Conservation (phyloP, 345 rosid genomes). For the Citropsis articulata region DNA sequence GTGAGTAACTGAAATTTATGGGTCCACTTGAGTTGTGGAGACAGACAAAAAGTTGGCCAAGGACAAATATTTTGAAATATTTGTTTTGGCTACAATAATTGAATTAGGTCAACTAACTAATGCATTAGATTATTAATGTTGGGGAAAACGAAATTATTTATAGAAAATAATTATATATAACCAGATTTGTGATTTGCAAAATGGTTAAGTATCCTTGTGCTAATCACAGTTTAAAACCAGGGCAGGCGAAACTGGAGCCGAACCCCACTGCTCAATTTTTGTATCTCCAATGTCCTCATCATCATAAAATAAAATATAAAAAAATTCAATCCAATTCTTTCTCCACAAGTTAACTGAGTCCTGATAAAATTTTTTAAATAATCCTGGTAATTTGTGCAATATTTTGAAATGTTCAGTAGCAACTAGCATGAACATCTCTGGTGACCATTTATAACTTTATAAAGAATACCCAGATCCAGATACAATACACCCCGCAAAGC, state of each 20-base stretch:
- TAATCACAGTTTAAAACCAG: not conserved
- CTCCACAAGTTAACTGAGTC: not conserved
- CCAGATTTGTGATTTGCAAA: not conserved
- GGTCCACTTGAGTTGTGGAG: too few species aligned
- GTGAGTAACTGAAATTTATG: too few species aligned
- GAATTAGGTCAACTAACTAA: not conserved
- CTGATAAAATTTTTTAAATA: not conserved
- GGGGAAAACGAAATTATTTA: too few species aligned
- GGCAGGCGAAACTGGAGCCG: slow-evolving; percentile 11
- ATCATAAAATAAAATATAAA: not conserved
- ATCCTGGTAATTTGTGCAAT: not conserved
- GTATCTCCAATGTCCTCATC: not conserved
- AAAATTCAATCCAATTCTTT: too few species aligned
- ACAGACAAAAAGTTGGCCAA: too few species aligned
- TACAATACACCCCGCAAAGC: too few species aligned
- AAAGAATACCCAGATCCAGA: not conserved
- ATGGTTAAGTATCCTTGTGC: not conserved
- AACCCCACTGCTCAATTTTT: not conserved
- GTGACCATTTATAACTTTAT: not conserved
- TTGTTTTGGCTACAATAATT: not conserved
- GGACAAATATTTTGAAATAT: too few species aligned
- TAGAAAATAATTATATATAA: too few species aligned
- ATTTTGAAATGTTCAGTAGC: not conserved
- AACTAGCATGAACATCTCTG: not conserved
- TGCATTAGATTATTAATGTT: too few species aligned